These are phyloP conservation scores for Umbelopsis sp. DNA, from an alignment of 192 early-diverging fungal species.

Conservation along the genomic window DNA sequence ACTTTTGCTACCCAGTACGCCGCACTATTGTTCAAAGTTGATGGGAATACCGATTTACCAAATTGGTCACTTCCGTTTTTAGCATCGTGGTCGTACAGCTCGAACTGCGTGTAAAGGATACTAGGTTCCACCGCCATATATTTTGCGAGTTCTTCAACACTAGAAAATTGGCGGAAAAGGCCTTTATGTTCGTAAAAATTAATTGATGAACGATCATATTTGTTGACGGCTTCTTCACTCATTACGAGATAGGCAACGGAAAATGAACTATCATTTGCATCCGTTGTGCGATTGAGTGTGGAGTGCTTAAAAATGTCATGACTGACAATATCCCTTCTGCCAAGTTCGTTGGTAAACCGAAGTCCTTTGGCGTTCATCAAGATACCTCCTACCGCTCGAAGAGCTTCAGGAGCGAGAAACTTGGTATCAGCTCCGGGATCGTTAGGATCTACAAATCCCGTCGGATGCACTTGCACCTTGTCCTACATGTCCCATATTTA, in stretches of 20 bases:
- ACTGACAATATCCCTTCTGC: conserved; percentile 73
- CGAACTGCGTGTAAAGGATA: conserved; percentile 12
- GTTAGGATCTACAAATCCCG: conserved; percentile 72
- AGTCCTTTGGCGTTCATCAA: conserved; percentile 66
- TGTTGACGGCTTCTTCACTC: conserved; percentile 24
- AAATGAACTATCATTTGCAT: background rate
- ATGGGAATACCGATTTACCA: conserved; percentile 29
- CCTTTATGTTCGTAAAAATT: conserved; percentile 29
- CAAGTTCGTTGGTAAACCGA: conserved; percentile 78
- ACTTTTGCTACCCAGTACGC: conserved; percentile 29
- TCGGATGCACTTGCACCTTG: conserved; percentile 87
- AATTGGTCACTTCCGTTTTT: conserved; percentile 20
- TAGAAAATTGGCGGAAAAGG: conserved; percentile 9
- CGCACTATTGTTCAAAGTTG: background rate
- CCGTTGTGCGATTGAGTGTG: too few relatives aligned
- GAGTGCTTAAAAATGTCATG: conserved; percentile 55
- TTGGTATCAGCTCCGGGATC: conserved; percentile 71
- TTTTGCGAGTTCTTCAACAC: conserved; percentile 6
- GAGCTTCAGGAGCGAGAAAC: conserved; percentile 82
- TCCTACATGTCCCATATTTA: conserved; percentile 41
- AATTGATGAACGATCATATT: conserved; percentile 19
- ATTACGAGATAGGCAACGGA: conserved; percentile 20
- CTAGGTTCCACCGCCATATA: background rate
- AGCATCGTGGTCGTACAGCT: conserved; percentile 20
- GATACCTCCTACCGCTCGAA: conserved; percentile 77